These are phyloP conservation scores for Cupressus sempervirens DNA, from an alignment of 75 land plant genomes.

Conservation along the genomic window DNA sequence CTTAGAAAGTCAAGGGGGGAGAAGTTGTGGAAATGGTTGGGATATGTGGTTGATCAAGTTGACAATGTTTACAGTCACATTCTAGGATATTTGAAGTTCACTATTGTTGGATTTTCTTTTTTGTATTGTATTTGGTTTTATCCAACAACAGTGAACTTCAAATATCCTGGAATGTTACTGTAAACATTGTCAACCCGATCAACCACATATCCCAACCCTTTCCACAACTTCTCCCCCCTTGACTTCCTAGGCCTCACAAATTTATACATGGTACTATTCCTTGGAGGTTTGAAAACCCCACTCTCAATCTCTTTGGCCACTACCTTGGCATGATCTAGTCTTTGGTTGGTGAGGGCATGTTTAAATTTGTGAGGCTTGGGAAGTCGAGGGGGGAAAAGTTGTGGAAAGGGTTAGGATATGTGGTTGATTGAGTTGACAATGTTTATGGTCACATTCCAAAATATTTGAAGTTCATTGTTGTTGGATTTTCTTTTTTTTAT, in stretches of 20 bases:
- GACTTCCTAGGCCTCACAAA: slow-evolving; percentile 18
- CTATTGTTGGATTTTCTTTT: slow-evolving; percentile 21
- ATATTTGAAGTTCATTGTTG: slow-evolving; percentile 9
- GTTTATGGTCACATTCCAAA: not conserved
- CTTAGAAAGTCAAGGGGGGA: not conserved
- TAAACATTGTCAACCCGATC: slow-evolving; percentile 7
- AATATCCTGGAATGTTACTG: not conserved
- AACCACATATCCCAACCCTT: slow-evolving; percentile 9
- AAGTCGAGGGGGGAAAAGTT: too few relatives aligned
- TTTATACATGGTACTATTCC: slow-evolving; percentile 46
- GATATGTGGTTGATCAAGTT: slow-evolving; percentile 11
- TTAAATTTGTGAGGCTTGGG: slow-evolving; percentile 26
- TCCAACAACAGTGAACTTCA: slow-evolving; percentile 27
- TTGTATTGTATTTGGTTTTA: slow-evolving; percentile 36
- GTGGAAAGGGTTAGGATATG: slow-evolving; percentile 8
- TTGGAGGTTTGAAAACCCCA: slow-evolving; percentile 36
- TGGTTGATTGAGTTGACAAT: slow-evolving; percentile 2
- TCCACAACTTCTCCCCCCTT: not conserved
- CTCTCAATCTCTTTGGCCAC: slow-evolving; percentile 54
- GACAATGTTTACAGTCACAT: not conserved
- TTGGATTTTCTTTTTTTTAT: slow-evolving; percentile 29
- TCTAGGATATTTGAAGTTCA: slow-evolving; percentile 14
- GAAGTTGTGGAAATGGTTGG: slow-evolving; percentile 13
- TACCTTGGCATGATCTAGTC: slow-evolving; percentile 24
- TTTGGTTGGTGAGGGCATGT: slow-evolving; percentile 21